Base-by-base conservation (phyloP, 2,329 filamentous ascomycete genomes). In the Aquanectria penicillioides region DNA sequence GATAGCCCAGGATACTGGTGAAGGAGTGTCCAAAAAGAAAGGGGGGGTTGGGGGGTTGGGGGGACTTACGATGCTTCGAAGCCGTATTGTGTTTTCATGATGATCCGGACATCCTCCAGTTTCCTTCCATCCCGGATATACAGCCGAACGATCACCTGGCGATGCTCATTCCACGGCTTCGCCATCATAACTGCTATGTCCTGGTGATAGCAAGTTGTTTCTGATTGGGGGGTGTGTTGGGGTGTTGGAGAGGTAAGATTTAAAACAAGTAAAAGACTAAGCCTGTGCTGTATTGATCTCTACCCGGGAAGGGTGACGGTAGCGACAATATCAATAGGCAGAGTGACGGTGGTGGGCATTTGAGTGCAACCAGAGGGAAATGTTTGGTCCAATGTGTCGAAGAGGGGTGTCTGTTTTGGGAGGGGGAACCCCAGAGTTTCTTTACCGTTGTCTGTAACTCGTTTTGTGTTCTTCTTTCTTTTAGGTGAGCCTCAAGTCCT, bases 1-100 rank as follows among this genome's bases (percentile, higher is more conserved):
- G n/a, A n/a, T n/a, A n/a, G n/a, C n/a, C n/a, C n/a, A n/a, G n/a
- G n/a, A n/a, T n/a, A n/a, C n/a, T 7, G n/a, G 51, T 6, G 28
- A 4, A n/a, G 17, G 6, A 25, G 20, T 25, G 23, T 7, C 7
- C 12, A 22, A 23, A 29, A 2, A 37, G 5, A 43, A 49, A 40
- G n/a, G 20, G 23, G 23, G 48, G 48, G 41, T 26, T 12, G 2
- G 8, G 31, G 20, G 41, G 31, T 31, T 36, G 44, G 29, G 28
- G 10, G 49, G 36, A 73, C 77, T 69, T 62, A 77, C 76, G 74
- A 81, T 31, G 81, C 78, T 33, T 75, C 70, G 69, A 83, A 78
- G 47, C 70, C 66, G 57, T 81, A 69, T 60, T 73, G 41, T 51
- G 71, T 48, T 54, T 71, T 65, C 79, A 82, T 81, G 37, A 78